These are phyloP conservation scores for Cryptococcus sp. DNA, from an alignment of 1,284 basidiomycete species.

Conservation along the genomic window DNA sequence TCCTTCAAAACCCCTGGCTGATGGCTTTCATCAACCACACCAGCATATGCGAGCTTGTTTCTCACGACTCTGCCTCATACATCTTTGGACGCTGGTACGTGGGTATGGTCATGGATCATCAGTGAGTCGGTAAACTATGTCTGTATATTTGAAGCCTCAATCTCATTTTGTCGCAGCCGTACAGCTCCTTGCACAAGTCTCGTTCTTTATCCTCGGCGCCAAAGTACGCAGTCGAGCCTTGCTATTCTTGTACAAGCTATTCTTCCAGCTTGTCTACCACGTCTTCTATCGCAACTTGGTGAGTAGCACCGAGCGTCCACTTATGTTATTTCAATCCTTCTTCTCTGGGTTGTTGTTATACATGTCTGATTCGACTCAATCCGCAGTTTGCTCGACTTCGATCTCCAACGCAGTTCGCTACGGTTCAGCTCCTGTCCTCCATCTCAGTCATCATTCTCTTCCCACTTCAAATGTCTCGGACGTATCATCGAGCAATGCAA, in stretches of 20 bases:
- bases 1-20: background rate
- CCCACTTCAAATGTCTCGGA: constrained; percentile 58
- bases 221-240: constrained; percentile 59
- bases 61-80: constrained; percentile 60
- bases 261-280: constrained; percentile 55
- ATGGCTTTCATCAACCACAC: too few relatives aligned
- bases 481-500: constrained; percentile 54
- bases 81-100: constrained; percentile 59
- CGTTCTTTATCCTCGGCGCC: constrained; percentile 57
- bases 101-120: constrained; percentile 60
- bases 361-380: background rate
- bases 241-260: constrained; percentile 59
- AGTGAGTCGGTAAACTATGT: constrained; percentile 36
- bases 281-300: constrained; percentile 53
- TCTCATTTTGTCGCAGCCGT: constrained; percentile 37
- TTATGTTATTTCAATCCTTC: background rate
- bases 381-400: constrained; percentile 47
- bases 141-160: background rate
- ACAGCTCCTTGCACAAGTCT: constrained; percentile 55
- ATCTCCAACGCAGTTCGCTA: constrained; percentile 55
- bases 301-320: constrained; percentile 7
- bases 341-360: background rate
- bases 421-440: constrained; percentile 59
- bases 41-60: constrained; percentile 58
- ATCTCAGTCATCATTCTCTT: constrained; percentile 58